Evolutionary conservation across 352 stramenopile species (phyloP).

Genomic region (Phytophthora tubulina): DNA sequence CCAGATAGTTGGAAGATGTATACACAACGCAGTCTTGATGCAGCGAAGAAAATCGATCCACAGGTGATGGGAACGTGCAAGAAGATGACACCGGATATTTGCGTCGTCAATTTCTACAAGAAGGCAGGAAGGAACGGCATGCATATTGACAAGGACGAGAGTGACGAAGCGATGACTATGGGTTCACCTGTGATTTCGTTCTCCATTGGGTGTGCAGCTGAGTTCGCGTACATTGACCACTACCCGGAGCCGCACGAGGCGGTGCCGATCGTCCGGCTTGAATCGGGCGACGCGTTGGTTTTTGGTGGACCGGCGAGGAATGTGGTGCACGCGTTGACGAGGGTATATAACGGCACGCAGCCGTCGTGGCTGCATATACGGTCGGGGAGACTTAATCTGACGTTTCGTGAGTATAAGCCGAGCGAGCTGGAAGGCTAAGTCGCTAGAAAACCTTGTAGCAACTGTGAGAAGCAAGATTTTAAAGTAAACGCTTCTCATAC

Average conservation of each 20-base stretch:
- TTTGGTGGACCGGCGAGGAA: slow-evolving; percentile 68
- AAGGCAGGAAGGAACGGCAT: slow-evolving; percentile 77
- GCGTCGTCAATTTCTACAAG: slow-evolving; percentile 84
- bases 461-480: too few species aligned
- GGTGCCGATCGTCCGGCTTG: slow-evolving; percentile 71
- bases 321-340: slow-evolving; percentile 73
- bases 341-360: slow-evolving; percentile 66
- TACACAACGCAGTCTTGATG: slow-evolving; percentile 49
- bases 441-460: neutral
- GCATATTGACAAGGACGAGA: slow-evolving; percentile 83
- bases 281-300: slow-evolving; percentile 77
- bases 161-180: slow-evolving; percentile 60
- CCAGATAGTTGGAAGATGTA: slow-evolving; percentile 46
- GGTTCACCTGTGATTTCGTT: slow-evolving; percentile 79
- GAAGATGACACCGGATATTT: slow-evolving; percentile 65
- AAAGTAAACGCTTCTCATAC: too few species aligned
- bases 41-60: slow-evolving; percentile 47
- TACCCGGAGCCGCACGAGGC: slow-evolving; percentile 60
- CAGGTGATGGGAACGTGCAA: slow-evolving; percentile 60
- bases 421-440: slow-evolving; percentile 30
- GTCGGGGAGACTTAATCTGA: slow-evolving; percentile 72
- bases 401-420: slow-evolving; percentile 74
- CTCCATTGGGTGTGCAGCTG: slow-evolving; percentile 68
- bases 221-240: slow-evolving; percentile 78
- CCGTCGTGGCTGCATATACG: slow-evolving; percentile 69